Conservation (phyloP, 1,284 basidiomycete genomes). For the Cystobasidium slooffiae region DNA sequence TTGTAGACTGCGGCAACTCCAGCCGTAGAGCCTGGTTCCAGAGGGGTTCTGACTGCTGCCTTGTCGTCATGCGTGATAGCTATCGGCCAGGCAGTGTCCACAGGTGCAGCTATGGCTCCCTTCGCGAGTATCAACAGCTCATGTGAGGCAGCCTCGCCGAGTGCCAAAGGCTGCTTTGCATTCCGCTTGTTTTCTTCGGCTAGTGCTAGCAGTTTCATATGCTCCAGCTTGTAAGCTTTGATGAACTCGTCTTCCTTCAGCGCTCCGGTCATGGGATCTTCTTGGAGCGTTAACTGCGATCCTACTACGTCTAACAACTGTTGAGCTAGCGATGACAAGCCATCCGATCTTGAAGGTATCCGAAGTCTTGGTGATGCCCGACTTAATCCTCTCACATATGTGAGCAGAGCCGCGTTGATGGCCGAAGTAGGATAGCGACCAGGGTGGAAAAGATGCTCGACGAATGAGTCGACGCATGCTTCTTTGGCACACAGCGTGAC, state of each 20-base stretch:
- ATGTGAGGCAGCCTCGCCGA: conserved; percentile 57
- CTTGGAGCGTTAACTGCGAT: conserved; percentile 73
- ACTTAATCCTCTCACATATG: conserved; percentile 70
- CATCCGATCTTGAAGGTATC: conserved; percentile 55
- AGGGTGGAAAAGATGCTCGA: conserved; percentile 79
- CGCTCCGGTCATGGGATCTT: conserved; percentile 76
- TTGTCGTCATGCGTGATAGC: neutral
- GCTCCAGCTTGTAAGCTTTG: conserved; percentile 82
- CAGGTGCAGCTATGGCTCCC: conserved; percentile 7
- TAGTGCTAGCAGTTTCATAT: conserved; percentile 88
- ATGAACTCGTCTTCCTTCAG: conserved; percentile 77
- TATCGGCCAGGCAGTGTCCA: neutral
- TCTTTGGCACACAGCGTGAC: conserved; percentile 47
- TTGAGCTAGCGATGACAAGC: conserved; percentile 30
- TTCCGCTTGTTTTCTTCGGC: conserved; percentile 83
- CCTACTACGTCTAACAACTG: conserved; percentile 79
- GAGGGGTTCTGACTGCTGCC: neutral
- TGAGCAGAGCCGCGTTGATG: conserved; percentile 75
- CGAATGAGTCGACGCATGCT: conserved; percentile 62
- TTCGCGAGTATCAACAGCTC: conserved; percentile 51
- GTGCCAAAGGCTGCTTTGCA: conserved; percentile 77
- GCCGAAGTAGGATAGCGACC: conserved; percentile 82
- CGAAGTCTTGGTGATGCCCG: conserved; percentile 57
- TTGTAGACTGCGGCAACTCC: neutral
- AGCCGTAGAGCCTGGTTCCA: neutral